Base-by-base conservation (phyloP, 768 basidiomycete genomes). In the Pisolithus tinctorius region DNA sequence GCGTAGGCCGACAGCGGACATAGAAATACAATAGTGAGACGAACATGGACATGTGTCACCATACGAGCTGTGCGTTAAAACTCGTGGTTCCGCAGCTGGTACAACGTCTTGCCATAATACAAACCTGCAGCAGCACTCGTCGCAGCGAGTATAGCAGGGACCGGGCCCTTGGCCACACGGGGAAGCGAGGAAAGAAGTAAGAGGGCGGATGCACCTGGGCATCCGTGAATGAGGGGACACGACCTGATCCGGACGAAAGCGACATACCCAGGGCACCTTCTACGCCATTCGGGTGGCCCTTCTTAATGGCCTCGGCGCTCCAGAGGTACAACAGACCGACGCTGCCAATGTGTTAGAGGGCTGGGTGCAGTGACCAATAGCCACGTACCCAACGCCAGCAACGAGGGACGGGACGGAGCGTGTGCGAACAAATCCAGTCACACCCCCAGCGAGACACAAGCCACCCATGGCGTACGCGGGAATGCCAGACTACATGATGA, bases 331-430 rank as follows among this genome's bases (percentile, higher is more conserved):
- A 74, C 16, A 79, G 70, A 53, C 89, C 90, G 43, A 93, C 88
- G 58, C 88, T 89, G 30, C 17, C 37, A 14, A 56, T 52, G 34
- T 14, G 25, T 13, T 29, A 25, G 29, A 14, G 14, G 6, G 34
- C 34, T 34, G 10, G 31, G 11, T 13, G 11, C 11, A 11, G 4
- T 34, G 34, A 46, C 10, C 16, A 46, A 16, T 17, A 8, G 45
- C 14, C 7, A 65, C 82, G 40, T 59, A 91, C 88, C 84, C 75
- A 41, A 89, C 78, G 37, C 90, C 90, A 51, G 90, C 90, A 17
- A 92, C 80, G 39, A 93, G 65, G 11, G 91, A 92, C 6, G 90
- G 91, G 29, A 92, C 72, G 30, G 88, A 92, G 23, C 83, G 79
- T 53, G 83, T 87, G 58, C 79, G 74, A 6, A 72, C 79, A 55